Base-by-base conservation (phyloP, 2,329 filamentous ascomycete species). In the Fusarium nanum region DNA sequence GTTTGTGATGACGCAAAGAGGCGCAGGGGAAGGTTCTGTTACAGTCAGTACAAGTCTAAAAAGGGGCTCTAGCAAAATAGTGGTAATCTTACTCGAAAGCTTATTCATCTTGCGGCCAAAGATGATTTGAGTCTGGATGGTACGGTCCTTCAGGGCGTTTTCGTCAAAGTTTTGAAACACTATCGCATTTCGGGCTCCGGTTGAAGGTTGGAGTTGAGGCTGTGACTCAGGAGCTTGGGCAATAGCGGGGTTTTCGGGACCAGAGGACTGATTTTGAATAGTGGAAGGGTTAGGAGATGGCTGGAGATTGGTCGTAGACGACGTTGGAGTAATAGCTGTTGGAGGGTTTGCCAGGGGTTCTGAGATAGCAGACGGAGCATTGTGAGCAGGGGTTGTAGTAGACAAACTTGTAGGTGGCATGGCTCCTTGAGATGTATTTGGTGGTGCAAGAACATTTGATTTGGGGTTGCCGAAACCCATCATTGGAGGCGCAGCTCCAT, bases 1-100 rank as follows among this genome's bases (percentile, higher is more conserved):
- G 75, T 91, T 92, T 2, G 93, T 98, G 76, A 98, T 94, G 50
- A 90, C 91, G 79, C 96, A 99, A 32, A 91, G 83, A 18, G 86
- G 82, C 2, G 80, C 76, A 16, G 85, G 82, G 5, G 84, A 77
- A 20, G 85, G 86, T 75, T 88, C 86, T 88, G 49, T 5, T 20
- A 44, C 11, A 16, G 55, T 67, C 50, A 73, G 50, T 52, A 13
- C 20, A 47, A 11, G 23, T 13, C 23, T 14, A 27, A 13, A 18
- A 28, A 27, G 45, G 42, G 32, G 18, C 52, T 57, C 22, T 18
- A 12, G 14, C 18, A 34, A n/a, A 25, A 18, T 34, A 7, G 13
- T 25, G 23, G 20, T 25, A 8, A 18, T 79, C 85, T 76, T 80
- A 88, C 86, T 89, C 25, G 83, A 79, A 42, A 89, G 83, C 68